Base-by-base conservation (phyloP, 129 eudicot species). In the Arctium lappa region DNA sequence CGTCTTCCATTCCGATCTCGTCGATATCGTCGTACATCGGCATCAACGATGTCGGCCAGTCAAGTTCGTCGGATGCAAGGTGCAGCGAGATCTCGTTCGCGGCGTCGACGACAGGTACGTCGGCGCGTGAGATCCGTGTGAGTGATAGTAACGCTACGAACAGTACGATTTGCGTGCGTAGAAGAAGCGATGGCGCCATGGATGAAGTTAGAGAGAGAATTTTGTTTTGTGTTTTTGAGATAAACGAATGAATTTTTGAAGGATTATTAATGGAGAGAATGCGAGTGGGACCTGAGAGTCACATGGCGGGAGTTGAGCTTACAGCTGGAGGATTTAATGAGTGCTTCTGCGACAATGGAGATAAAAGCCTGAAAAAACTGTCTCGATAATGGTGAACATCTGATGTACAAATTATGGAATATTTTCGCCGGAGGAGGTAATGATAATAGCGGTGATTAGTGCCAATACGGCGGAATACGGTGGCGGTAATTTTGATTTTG, bases 301-400 rank as follows among this genome's bases (percentile, higher is more conserved):
- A 87, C 89, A 83, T 87, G 87, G 87, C 77, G 85, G 79, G 75
- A 84, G 75, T 66, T 81, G 63, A 66, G 76, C 33, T 71, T 79
- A 79, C 83, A 79, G 80, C 76, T 84, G 87, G 82, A 36, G 60
- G 40, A 72, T 79, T 84, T 84, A 84, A 79, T 79, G 87, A 79
- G 82, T 74, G 42, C 10, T 7, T 63, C n/a, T 79, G 82, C 36
- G 50, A 37, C 53, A 38, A 78, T 32, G 81, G 80, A 63, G 36
- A 15, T 22, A 37, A 73, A 73, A 73, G 77, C 15, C 53, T 33
- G 69, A 63, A 62, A 22, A 60, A 29, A 69, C 32, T 84, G 87
- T 84, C 76, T 84, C 42, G 80, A 79, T 73, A 73, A 42, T 42
- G 78, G 80, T 84, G 87, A 63, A 50, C 0, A 36, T 6, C 7